Conservation (phyloP, 192 early-diverging fungal species). For the Entomortierella beljakovae region DNA sequence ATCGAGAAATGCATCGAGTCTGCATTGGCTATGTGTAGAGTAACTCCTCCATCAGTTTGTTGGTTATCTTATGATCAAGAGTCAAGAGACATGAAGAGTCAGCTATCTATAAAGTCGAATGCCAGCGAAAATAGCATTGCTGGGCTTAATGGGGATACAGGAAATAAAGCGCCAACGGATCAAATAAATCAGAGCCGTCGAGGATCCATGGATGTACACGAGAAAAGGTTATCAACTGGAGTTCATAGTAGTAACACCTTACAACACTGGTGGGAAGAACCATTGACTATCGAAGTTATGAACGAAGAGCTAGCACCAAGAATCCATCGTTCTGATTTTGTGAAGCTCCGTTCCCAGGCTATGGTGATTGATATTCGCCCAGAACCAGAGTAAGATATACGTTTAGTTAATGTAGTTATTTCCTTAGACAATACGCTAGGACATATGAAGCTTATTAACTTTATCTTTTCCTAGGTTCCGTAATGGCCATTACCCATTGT, state of each 20-base stretch:
- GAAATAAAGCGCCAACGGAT: background rate
- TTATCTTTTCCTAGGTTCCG: conserved; percentile 52
- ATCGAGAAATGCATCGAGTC: conserved; percentile 75
- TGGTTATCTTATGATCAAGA: conserved; percentile 54
- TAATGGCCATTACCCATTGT: conserved; percentile 65
- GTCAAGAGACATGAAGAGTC: conserved; percentile 26
- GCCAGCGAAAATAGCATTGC: background rate
- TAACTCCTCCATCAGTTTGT: conserved; percentile 72
- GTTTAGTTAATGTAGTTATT: background rate
- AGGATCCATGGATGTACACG: conserved; percentile 12
- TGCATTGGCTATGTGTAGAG: conserved; percentile 70
- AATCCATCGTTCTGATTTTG: conserved; percentile 63
- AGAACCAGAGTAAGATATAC: conserved; percentile 59
- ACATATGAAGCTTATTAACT: background rate
- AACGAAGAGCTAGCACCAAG: conserved; percentile 67
- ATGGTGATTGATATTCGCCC: conserved; percentile 69
- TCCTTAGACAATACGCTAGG: background rate
- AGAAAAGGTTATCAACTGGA: conserved; percentile 20
- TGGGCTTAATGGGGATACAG: background rate
- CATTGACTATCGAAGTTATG: conserved; percentile 57
- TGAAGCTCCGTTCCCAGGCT: conserved; percentile 55
- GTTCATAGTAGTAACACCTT: background rate
- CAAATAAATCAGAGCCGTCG: background rate
- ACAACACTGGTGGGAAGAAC: conserved; percentile 63
- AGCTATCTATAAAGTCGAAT: background rate